Conservation (phyloP, 805 yeast genomes). For the Ogataea neopini region DNA sequence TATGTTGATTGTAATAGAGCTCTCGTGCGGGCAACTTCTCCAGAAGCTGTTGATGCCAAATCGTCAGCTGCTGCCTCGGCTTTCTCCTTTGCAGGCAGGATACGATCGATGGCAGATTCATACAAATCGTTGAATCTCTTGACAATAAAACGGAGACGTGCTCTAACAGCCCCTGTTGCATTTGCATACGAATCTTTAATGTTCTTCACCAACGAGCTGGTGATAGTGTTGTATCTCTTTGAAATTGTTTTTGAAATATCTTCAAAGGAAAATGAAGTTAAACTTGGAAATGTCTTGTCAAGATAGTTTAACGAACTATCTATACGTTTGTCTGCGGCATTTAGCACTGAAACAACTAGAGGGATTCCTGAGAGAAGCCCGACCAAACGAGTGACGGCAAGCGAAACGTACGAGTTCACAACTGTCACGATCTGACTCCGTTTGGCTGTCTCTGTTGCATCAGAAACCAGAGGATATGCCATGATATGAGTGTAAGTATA, state of each 20-base stretch:
- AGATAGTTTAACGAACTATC: conserved; percentile 26
- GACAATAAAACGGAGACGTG: conserved; percentile 29
- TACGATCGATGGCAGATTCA: conserved; percentile 28
- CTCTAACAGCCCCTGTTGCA: conserved; percentile 10
- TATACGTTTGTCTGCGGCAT: conserved; percentile 26
- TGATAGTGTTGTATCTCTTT: conserved; percentile 13
- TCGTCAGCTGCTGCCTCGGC: conserved; percentile 11
- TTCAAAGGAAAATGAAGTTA: conserved; percentile 27
- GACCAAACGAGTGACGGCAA: conserved; percentile 12
- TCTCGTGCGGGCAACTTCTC: conserved; percentile 32
- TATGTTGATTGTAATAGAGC: conserved; percentile 29
- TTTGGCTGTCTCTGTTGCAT: conserved; percentile 20
- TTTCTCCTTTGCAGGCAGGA: conserved; percentile 30
- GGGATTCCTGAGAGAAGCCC: conserved; percentile 22
- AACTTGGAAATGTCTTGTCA: conserved; percentile 34
- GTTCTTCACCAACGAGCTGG: conserved; percentile 13
- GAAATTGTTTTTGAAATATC: conserved; percentile 14
- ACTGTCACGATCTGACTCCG: conserved; percentile 20
- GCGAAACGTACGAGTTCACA: conserved; percentile 21
- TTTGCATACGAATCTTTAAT: conserved; percentile 17
- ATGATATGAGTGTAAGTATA: conserved; percentile 29
- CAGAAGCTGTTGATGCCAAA: conserved; percentile 8
- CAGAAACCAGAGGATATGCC: conserved; percentile 35
- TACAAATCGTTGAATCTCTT: conserved; percentile 33
- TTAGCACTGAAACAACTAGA: conserved; percentile 21